phyloP scores from a whole-genome alignment of 2,329 filamentous ascomycete species.

The Hymenoscyphus fructigenus region DNA sequence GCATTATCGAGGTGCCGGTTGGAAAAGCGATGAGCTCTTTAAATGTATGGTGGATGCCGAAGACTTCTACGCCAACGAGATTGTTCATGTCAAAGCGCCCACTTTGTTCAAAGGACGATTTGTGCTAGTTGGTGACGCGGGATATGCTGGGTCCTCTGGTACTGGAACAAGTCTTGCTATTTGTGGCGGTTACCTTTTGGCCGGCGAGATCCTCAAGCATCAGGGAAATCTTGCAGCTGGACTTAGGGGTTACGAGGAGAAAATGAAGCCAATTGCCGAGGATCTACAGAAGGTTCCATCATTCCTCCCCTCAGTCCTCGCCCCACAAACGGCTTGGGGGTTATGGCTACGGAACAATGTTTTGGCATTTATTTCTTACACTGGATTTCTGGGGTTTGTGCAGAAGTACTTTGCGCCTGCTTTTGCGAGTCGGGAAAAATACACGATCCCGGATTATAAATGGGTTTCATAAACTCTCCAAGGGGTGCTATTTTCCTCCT shows the following conservation, averaged over 20 bases:
- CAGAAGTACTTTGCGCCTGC: slow-evolving; percentile 11
- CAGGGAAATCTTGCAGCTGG: slow-evolving; percentile 36
- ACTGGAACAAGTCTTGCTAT: slow-evolving; percentile 43
- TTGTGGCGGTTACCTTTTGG: slow-evolving; percentile 46
- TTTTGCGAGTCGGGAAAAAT: not conserved
- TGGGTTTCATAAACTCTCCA: not conserved
- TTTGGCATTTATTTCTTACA: slow-evolving; percentile 15
- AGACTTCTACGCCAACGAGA: slow-evolving; percentile 21
- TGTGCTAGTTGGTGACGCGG: slow-evolving; percentile 36
- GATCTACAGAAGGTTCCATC: slow-evolving; percentile 12
- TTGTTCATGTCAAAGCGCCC: slow-evolving; percentile 16
- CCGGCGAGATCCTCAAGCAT: slow-evolving; percentile 42
- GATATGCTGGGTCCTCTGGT: slow-evolving; percentile 42
- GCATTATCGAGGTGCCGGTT: slow-evolving; percentile 16
- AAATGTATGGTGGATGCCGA: slow-evolving; percentile 15
- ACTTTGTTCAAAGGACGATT: slow-evolving; percentile 15
- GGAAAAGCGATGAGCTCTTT: slow-evolving; percentile 15
- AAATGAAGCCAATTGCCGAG: slow-evolving; percentile 28
- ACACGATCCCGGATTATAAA: not conserved
- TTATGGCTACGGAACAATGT: slow-evolving; percentile 18
- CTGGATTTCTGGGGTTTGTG: slow-evolving; percentile 14
- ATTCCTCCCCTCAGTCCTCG: slow-evolving; percentile 13
- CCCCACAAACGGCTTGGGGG: slow-evolving; percentile 16
- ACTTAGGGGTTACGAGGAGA: slow-evolving; percentile 45
- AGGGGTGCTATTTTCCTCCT: too few relatives aligned